These are phyloP conservation scores for Aspergillus floridensis DNA, from an alignment of 2,329 filamentous ascomycete genomes.

Conservation along the genomic window DNA sequence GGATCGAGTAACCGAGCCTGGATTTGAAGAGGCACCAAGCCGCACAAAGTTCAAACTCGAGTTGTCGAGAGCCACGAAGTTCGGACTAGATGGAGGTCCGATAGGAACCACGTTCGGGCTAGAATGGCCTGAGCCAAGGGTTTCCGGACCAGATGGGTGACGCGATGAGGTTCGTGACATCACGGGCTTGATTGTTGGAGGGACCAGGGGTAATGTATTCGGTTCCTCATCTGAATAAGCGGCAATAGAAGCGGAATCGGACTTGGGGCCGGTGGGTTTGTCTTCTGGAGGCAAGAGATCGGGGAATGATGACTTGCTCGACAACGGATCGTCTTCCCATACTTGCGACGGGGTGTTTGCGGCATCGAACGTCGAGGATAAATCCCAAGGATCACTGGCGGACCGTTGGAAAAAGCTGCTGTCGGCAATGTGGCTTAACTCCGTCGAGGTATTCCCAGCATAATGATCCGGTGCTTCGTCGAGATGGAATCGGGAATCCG, in stretches of 20 bases:
- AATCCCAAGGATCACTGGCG: constrained; percentile 33
- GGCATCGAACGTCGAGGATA: constrained; percentile 38
- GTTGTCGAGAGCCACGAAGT: constrained; percentile 38
- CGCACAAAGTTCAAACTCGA: constrained; percentile 41
- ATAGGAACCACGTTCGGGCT: constrained; percentile 43
- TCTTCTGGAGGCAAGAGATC: constrained; percentile 23
- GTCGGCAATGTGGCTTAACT: constrained; percentile 25
- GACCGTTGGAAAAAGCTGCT: constrained; percentile 30
- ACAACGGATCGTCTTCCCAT: constrained; percentile 39
- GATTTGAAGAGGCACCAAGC: constrained; percentile 30
- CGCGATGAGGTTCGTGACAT: constrained; percentile 31
- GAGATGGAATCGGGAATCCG: constrained; percentile 33
- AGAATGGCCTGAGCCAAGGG: constrained; percentile 31
- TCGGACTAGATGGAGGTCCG: constrained; percentile 41
- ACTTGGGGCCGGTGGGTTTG: constrained; percentile 22
- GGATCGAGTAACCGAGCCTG: constrained; percentile 33
- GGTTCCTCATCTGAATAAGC: constrained; percentile 36
- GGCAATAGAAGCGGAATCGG: constrained; percentile 22
- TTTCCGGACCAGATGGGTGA: constrained; percentile 22
- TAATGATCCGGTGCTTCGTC: constrained; percentile 31
- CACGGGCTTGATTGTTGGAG: constrained; percentile 40
- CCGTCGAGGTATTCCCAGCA: constrained; percentile 29
- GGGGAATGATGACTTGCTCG: constrained; percentile 38
- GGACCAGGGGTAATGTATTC: constrained; percentile 30
- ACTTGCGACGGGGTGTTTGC: constrained; percentile 37